Conservation (phyloP, 345 rosid species). For the Hirschfeldia incana region DNA sequence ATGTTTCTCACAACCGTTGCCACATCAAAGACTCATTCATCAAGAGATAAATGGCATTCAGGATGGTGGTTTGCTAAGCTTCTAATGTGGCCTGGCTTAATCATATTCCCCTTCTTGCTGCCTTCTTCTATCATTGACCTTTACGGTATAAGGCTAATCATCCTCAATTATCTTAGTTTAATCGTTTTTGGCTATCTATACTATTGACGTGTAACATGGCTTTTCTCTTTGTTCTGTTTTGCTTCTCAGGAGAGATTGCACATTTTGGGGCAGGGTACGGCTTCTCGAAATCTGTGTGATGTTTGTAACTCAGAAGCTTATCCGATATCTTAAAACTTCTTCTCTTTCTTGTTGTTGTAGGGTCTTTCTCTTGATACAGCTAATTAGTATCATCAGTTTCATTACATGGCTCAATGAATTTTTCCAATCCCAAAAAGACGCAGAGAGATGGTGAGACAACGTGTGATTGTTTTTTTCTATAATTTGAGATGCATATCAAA, state of each 20-base stretch:
- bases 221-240: conserved; percentile 8
- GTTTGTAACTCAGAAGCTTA: conserved; percentile 28
- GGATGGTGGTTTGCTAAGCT: conserved; percentile 89
- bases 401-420: conserved; percentile 79
- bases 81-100: conserved; percentile 55
- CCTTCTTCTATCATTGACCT: conserved; percentile 66
- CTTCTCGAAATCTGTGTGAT: conserved; percentile 3
- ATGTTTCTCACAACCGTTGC: conserved; percentile 77
- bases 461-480: neutral
- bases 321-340: neutral
- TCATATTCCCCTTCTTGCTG: conserved; percentile 59
- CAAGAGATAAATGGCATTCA: conserved; percentile 84
- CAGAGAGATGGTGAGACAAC: conserved; percentile 69
- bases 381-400: conserved; percentile 85
- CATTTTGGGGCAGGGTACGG: conserved; percentile 97
- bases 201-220: neutral
- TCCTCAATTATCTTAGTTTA: neutral
- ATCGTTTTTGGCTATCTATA: neutral
- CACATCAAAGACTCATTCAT: conserved; percentile 54
- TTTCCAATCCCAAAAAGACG: conserved; percentile 60
- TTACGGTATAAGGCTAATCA: conserved; percentile 53
- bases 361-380: conserved; percentile 92
- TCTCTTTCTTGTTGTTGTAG: conserved; percentile 46
- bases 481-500: neutral
- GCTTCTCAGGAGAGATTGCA: conserved; percentile 77